Percentiles rank a stretch among this genome's conserved stretches.
These are phyloP conservation scores for Irpex sp. DNA, from an alignment of 1,284 basidiomycete genomes.

Conservation along the genomic window DNA sequence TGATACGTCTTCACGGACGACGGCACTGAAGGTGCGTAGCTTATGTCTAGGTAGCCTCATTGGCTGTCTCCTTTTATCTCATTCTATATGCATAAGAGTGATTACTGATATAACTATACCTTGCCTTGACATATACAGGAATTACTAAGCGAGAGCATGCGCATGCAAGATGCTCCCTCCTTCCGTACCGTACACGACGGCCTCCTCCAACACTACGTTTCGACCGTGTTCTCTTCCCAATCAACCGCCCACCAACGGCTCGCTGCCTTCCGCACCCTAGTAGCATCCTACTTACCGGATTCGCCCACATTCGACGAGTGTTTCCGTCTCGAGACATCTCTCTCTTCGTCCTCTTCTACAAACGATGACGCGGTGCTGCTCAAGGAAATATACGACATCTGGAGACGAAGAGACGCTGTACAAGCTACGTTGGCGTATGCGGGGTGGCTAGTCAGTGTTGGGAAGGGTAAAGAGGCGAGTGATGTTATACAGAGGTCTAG, in stretches of 20 bases:
- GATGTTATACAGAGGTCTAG: conserved; percentile 29
- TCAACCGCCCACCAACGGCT: conserved; percentile 24
- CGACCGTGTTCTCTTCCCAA: conserved; percentile 20
- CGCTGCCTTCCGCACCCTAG: conserved; percentile 38
- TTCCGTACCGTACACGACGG: conserved; percentile 40
- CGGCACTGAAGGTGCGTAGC: conserved; percentile 5
- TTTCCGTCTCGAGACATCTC: conserved; percentile 22
- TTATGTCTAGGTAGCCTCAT: background rate
- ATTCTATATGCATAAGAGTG: background rate
- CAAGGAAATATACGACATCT: conserved; percentile 36
- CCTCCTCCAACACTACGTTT: conserved; percentile 43
- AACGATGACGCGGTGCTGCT: conserved; percentile 29
- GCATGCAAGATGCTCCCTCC: conserved; percentile 33
- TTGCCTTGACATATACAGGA: conserved; percentile 28
- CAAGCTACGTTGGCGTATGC: conserved; percentile 43
- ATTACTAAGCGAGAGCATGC: conserved; percentile 47
- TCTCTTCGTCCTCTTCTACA: conserved; percentile 5
- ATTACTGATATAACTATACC: background rate
- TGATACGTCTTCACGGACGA: background rate
- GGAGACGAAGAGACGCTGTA: conserved; percentile 36
- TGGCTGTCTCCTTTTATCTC: background rate
- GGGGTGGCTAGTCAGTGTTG: conserved; percentile 39
- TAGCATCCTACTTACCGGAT: conserved; percentile 37
- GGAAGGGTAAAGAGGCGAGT: conserved; percentile 34
- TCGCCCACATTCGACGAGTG: conserved; percentile 41